Conservation (phyloP, 345 rosid genomes). For the Camelina hispida region DNA sequence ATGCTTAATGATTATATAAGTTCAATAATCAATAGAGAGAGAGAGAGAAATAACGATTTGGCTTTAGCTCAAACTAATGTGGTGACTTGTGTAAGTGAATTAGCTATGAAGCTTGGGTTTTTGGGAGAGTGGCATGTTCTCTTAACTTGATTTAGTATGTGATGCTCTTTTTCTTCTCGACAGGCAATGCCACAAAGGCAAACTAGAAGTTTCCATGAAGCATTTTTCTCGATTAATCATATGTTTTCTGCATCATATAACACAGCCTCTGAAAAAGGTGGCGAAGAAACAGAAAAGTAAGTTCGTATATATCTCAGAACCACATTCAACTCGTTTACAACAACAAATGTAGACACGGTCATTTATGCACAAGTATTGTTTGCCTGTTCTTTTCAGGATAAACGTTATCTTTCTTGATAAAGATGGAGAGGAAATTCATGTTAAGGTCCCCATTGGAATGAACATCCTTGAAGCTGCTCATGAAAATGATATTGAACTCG, state of each 20-base stretch:
- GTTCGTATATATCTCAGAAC: conserved; percentile 31
- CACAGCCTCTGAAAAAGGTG: conserved; percentile 38
- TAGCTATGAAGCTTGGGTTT: conserved; percentile 7
- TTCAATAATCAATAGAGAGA: not conserved
- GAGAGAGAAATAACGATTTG: not conserved
- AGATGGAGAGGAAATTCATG: conserved; percentile 76
- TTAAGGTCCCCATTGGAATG: conserved; percentile 87
- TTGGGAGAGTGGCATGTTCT: not conserved
- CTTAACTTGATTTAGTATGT: conserved; percentile 13
- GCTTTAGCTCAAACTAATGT: conserved; percentile 1
- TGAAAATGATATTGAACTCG: conserved; percentile 90
- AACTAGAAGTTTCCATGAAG: conserved; percentile 46
- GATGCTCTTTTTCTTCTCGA: conserved; percentile 22
- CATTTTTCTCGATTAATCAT: conserved; percentile 44
- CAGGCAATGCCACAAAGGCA: conserved; percentile 51
- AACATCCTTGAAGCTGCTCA: conserved; percentile 94
- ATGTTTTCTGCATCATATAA: conserved; percentile 51
- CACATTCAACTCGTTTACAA: not conserved
- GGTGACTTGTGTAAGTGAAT: conserved; percentile 16
- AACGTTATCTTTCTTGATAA: conserved; percentile 85
- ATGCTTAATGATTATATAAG: not conserved
- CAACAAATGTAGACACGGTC: not conserved
- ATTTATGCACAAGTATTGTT: not conserved
- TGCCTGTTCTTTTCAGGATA: conserved; percentile 59
- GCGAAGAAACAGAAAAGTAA: conserved; percentile 61